Percentiles rank a stretch among this genome's conserved stretches.
Evolutionary conservation across 306 rosid genomes (phyloP).

Genomic region (Quercus agrifolia): DNA sequence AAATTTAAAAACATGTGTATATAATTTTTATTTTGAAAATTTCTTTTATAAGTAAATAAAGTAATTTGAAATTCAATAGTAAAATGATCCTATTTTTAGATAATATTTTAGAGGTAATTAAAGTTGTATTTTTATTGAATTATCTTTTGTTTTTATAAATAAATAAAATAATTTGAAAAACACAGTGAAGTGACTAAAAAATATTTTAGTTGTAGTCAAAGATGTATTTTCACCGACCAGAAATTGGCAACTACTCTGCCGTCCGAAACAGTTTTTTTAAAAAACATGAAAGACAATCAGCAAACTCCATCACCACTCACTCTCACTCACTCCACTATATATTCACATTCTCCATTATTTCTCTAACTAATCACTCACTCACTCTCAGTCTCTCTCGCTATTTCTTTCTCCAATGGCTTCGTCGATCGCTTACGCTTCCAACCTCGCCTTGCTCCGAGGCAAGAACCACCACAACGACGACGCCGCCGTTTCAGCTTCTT

Average conservation of each 20-base stretch:
- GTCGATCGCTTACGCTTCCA: constrained; percentile 19
- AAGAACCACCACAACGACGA: background rate
- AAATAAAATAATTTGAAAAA: too few species aligned
- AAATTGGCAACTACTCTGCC: constrained; percentile 17
- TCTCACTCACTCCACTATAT: background rate
- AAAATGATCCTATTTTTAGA: too few species aligned
- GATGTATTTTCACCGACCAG: background rate
- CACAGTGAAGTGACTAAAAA: too few species aligned
- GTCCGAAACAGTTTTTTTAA: background rate
- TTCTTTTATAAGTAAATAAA: too few species aligned
- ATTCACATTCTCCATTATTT: background rate
- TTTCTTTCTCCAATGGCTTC: constrained; percentile 32
- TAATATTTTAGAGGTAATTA: too few species aligned
- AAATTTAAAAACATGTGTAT: too few species aligned
- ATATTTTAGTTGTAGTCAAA: too few species aligned
- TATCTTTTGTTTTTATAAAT: too few species aligned
- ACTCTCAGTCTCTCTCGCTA: background rate
- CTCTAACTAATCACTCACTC: background rate
- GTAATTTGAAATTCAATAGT: too few species aligned
- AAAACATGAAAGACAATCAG: background rate
- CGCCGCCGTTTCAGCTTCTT: background rate
- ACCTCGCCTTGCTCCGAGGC: constrained; percentile 11
- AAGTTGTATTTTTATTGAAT: too few species aligned
- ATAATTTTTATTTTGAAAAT: too few species aligned
- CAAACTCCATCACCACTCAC: background rate